Conservation (phyloP, 2,329 filamentous ascomycete species). For the Ploettnerulaceae sp. region DNA sequence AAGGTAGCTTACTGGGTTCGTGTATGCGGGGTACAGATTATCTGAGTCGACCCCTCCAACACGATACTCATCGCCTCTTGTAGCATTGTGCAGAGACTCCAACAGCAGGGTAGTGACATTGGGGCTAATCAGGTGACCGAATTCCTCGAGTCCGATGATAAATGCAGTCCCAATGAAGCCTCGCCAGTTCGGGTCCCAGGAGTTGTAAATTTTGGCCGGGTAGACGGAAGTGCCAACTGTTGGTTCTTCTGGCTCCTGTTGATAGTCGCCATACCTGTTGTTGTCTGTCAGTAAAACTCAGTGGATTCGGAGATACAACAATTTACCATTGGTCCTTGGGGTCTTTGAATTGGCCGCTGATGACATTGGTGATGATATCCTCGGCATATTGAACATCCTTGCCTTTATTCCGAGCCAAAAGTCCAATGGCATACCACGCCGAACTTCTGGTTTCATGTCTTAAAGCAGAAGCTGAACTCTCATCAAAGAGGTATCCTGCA, state of each 20-base stretch:
- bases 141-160: constrained; percentile 56
- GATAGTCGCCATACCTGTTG: constrained; percentile 45
- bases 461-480: constrained; percentile 41
- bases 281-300: constrained; percentile 1
- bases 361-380: constrained; percentile 50
- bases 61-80: constrained; percentile 55
- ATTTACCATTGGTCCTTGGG: constrained; percentile 49
- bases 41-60: constrained; percentile 56
- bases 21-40: constrained; percentile 59
- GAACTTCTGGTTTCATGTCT: constrained; percentile 53
- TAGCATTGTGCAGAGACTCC: constrained; percentile 49
- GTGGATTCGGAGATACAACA: not conserved
- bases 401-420: constrained; percentile 50
- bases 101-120: constrained; percentile 41
- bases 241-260: constrained; percentile 52
- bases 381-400: constrained; percentile 47
- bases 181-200: constrained; percentile 62
- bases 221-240: constrained; percentile 49
- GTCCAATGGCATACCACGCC: constrained; percentile 54
- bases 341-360: constrained; percentile 48
- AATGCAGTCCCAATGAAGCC: constrained; percentile 57
- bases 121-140: constrained; percentile 41
- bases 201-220: constrained; percentile 46
- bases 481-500: constrained; percentile 50
- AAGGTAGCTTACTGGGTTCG: constrained; percentile 44